phyloP scores from a whole-genome alignment of 2,329 filamentous ascomycete species.

The Hymenoscyphus fraxineus region DNA sequence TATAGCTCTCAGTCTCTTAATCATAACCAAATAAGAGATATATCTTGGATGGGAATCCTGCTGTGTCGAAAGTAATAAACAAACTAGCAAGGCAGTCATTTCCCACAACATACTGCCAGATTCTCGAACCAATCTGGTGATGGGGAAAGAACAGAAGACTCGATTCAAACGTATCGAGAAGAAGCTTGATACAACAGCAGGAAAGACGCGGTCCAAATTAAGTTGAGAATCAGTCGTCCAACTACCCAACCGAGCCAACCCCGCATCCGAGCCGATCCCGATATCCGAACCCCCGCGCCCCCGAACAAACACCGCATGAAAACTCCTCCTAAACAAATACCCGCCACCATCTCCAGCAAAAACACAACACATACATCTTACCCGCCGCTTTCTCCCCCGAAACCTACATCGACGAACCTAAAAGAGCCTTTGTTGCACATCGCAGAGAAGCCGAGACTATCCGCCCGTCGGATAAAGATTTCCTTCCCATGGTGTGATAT shows the following conservation, averaged over 20 bases:
- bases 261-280: background rate
- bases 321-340: constrained; percentile 9
- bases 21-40: too few species aligned
- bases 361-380: background rate
- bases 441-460: constrained; percentile 12
- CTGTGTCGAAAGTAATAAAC: too few species aligned
- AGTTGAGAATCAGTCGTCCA: background rate
- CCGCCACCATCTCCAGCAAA: constrained; percentile 1
- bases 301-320: background rate
- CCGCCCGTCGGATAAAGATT: constrained; percentile 12
- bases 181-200: background rate
- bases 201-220: background rate
- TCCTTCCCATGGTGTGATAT: background rate
- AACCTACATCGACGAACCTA: background rate
- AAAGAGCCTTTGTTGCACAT: constrained; percentile 11
- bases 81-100: too few species aligned
- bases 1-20: too few species aligned
- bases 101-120: too few species aligned
- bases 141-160: too few species aligned
- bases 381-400: background rate
- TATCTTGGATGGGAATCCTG: too few species aligned
- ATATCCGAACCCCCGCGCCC: background rate
- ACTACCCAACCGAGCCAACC: background rate
- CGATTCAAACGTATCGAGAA: too few species aligned
- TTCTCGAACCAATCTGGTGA: too few species aligned